A percentile compares a stretch with the other conserved stretches of the same genome.
These are phyloP conservation scores for Beauveria scarabaeidicola DNA, from an alignment of 2,329 filamentous ascomycete genomes.

Conservation along the genomic window DNA sequence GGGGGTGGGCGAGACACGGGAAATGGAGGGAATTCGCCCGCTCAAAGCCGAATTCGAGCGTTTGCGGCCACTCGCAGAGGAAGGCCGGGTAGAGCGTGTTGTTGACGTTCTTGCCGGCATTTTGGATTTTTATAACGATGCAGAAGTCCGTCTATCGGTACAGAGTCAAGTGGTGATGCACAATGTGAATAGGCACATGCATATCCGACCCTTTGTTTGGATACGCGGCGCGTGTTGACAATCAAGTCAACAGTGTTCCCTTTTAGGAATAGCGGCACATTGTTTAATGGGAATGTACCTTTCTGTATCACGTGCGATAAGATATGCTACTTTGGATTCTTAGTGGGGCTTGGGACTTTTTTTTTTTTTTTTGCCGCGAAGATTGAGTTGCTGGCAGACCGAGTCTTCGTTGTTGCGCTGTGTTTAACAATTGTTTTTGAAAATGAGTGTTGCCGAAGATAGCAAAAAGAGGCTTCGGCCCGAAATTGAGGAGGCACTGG, in stretches of 20 bases:
- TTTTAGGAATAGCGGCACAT: conserved; percentile 19
- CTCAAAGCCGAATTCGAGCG: conserved; percentile 28
- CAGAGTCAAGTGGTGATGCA: neutral
- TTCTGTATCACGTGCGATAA: conserved; percentile 28
- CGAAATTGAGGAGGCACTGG: conserved; percentile 24
- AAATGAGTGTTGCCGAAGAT: conserved; percentile 23
- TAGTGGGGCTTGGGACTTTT: conserved; percentile 16
- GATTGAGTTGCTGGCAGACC: neutral
- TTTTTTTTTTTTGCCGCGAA: conserved; percentile 16
- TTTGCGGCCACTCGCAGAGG: conserved; percentile 33
- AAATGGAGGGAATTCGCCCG: conserved; percentile 37
- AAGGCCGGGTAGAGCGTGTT: conserved; percentile 36
- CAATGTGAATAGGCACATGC: neutral
- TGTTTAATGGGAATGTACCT: neutral
- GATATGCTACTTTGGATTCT: conserved; percentile 13
- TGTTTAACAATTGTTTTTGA: neutral
- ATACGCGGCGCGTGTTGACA: conserved; percentile 9
- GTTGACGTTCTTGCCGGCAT: conserved; percentile 44
- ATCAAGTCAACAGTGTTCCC: conserved; percentile 26
- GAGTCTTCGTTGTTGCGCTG: neutral
- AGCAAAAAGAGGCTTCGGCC: conserved; percentile 29
- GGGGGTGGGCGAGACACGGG: conserved; percentile 44
- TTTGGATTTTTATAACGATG: conserved; percentile 1
- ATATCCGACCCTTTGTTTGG: conserved; percentile 12
- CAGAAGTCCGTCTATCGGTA: neutral